Conservation (phyloP, 306 rosid genomes). For the Acacia acuminata region DNA sequence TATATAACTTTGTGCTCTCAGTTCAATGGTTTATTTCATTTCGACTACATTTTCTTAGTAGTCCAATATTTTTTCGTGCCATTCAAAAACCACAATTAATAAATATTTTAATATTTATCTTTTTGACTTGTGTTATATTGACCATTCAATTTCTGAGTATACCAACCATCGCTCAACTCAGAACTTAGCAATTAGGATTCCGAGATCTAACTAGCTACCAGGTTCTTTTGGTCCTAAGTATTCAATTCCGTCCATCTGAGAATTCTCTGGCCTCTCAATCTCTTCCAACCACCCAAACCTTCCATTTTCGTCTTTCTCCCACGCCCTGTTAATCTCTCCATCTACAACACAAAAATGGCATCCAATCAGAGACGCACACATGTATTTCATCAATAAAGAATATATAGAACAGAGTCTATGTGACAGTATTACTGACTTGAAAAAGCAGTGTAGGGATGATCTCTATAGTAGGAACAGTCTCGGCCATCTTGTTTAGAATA, state of each 20-base stretch:
- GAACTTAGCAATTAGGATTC: not conserved
- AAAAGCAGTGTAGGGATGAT: slow-evolving; percentile 45
- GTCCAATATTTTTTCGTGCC: too few relatives aligned
- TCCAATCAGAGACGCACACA: not conserved
- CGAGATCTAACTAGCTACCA: slow-evolving; percentile 13
- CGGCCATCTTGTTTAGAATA: slow-evolving; percentile 59
- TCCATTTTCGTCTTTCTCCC: slow-evolving; percentile 28
- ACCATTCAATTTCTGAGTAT: too few relatives aligned
- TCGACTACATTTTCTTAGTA: too few relatives aligned
- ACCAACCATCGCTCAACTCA: not conserved
- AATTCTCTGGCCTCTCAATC: slow-evolving; percentile 62
- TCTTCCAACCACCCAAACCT: slow-evolving; percentile 66
- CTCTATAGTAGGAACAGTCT: slow-evolving; percentile 63
- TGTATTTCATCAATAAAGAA: not conserved
- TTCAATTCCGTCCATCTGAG: slow-evolving; percentile 53
- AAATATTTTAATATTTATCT: too few relatives aligned
- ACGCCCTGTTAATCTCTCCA: slow-evolving; percentile 21
- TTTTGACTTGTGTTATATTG: too few relatives aligned
- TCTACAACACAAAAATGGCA: slow-evolving; percentile 29
- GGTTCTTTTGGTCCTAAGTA: slow-evolving; percentile 57
- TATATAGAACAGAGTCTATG: not conserved
- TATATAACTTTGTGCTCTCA: too few relatives aligned
- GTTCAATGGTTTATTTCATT: too few relatives aligned
- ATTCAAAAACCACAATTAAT: too few relatives aligned
- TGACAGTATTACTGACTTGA: not conserved